Evolutionary conservation across 495 filamentous ascomycete genomes (phyloP), one percentile per base, ranked within the genome.

Genomic region (Penicillium canescens): DNA sequence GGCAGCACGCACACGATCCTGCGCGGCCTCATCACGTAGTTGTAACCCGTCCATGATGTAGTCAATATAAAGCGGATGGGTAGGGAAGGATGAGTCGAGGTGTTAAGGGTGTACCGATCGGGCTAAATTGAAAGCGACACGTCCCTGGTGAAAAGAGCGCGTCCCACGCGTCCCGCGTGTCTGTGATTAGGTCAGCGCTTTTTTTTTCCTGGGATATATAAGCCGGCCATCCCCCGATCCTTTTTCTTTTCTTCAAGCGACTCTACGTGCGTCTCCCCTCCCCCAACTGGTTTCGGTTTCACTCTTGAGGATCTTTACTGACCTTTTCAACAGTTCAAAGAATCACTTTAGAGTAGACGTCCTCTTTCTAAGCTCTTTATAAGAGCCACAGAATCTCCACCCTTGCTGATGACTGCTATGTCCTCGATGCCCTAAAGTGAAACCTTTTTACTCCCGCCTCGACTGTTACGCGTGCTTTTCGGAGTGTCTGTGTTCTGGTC

Each of bases 281-380:
- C 72, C 76, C 78, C 69, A 21, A 34, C 14, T 16, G 16, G 34
- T 16, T 23, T 46, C 6, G 31, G 10, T 16, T 28, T 24, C n/a
- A 26, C 18, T 14, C 4, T 43, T 28, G 28, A n/a, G 50, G 26
- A 24, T 40, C 55, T 21, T 41, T 60, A 41, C 70, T 71, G 66
- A 76, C 63, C 61, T 62, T 21, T 23, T 14, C 62, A 31, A 68
- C 78, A 82, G 79, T 82, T 85, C 82, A 85, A 85, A 89, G 86
- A 88, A 90, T 90, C 87, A 89, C 87, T 90, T 90, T 90, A 89
- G 86, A 90, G 87, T 89, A 85, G 77, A 88, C 80, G 85, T 88
- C 83, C 80, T 72, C 63, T 78, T 80, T 83, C 83, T 89, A 82
- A 84, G 80, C 85, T 87, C 78, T 86, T 82, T 82, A 89, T 82